Conservation (phyloP, 2,329 filamentous ascomycete genomes). For the Colletotrichum liaoningense region DNA sequence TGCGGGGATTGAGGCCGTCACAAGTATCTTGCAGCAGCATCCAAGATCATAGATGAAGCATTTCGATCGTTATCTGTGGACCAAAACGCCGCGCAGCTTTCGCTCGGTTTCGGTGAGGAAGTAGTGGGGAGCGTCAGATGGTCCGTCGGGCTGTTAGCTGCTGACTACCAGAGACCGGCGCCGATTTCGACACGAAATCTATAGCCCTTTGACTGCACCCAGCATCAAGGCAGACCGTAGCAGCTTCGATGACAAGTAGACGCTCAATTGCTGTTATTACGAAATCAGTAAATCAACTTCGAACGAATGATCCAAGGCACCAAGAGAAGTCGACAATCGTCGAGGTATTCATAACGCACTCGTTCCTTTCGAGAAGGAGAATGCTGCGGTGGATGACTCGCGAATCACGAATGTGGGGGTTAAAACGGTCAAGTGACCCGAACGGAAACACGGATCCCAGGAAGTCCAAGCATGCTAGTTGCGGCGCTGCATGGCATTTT, state of each 20-base stretch:
- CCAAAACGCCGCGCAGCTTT: background rate
- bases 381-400: background rate
- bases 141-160: background rate
- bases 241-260: background rate
- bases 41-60: too few species aligned
- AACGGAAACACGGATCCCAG: conserved; percentile 12
- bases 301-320: background rate
- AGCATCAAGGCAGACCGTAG: background rate
- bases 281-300: background rate
- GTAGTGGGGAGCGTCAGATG: background rate
- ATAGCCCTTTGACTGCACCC: too few species aligned
- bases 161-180: background rate
- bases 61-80: background rate
- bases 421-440: conserved; percentile 6
- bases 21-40: background rate
- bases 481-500: background rate
- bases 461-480: background rate
- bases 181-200: background rate
- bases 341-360: background rate
- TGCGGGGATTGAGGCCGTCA: background rate
- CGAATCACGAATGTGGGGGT: background rate
- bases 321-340: background rate
- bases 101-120: background rate
- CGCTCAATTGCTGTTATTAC: too few species aligned
- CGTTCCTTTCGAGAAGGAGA: background rate